A percentile compares a stretch with the other conserved stretches of the same genome.
phyloP scores from a whole-genome alignment of 23 red algal genomes.

The Cyanidium caldarium region DNA sequence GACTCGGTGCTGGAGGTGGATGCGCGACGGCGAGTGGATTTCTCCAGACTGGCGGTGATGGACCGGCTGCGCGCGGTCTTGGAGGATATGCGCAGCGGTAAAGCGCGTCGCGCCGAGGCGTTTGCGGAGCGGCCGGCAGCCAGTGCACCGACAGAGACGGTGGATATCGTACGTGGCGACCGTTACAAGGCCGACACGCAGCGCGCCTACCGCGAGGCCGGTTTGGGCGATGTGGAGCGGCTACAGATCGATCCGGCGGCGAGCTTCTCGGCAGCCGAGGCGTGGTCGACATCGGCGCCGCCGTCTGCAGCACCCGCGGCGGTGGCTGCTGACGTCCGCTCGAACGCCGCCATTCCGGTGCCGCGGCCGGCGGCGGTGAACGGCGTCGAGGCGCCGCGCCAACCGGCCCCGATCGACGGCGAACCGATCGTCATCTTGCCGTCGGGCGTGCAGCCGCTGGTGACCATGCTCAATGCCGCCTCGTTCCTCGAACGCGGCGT shows the following conservation, averaged over 20 bases:
- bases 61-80: neutral
- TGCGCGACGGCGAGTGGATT: neutral
- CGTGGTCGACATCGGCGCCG: neutral
- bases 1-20: neutral
- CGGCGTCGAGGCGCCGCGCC: neutral
- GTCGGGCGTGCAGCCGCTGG: conserved; percentile 21
- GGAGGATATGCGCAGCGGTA: too few relatives aligned
- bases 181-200: neutral
- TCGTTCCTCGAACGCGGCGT: conserved; percentile 41
- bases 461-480: conserved; percentile 39
- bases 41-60: neutral
- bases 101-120: too few relatives aligned
- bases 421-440: conserved; percentile 76
- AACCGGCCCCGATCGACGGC: neutral
- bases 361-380: neutral
- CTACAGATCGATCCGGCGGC: neutral
- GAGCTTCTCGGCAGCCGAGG: neutral
- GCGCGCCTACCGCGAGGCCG: conserved; percentile 3
- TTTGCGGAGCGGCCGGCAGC: too few relatives aligned
- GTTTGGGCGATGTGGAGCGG: neutral
- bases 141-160: too few relatives aligned
- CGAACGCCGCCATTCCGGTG: neutral
- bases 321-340: neutral
- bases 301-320: neutral
- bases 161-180: conserved; percentile 4